A percentile compares a stretch with the other conserved stretches of the same genome.
phyloP scores from a whole-genome alignment of 495 filamentous ascomycete species.

The Penicillium waksmanii region DNA sequence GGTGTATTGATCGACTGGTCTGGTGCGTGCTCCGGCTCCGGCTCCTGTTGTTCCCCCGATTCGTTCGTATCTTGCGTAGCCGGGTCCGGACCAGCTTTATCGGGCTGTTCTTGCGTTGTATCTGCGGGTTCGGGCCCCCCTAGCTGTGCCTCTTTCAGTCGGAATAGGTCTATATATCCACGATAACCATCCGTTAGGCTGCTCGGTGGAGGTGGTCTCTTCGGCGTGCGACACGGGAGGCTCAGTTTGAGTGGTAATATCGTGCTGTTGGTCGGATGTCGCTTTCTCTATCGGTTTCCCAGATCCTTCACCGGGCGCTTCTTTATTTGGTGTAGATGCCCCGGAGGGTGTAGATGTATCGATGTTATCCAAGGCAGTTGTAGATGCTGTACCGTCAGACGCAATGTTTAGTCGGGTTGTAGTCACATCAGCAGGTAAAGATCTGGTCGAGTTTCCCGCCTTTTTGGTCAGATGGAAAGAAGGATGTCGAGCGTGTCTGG shows the following conservation, averaged over 20 bases:
- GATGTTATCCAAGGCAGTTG: conserved; percentile 31
- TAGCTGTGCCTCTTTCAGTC: conserved; percentile 15
- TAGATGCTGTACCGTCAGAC: conserved; percentile 48
- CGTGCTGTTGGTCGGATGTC: conserved; percentile 19
- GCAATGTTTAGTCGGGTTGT: conserved; percentile 56
- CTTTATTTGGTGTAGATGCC: conserved; percentile 29
- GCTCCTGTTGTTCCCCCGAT: conserved; percentile 18
- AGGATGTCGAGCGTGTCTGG: conserved; percentile 33
- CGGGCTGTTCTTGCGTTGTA: conserved; percentile 16
- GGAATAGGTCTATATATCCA: conserved; percentile 51
- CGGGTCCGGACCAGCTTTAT: conserved; percentile 19
- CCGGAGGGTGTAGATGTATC: conserved; percentile 24
- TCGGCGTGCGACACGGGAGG: conserved; percentile 11
- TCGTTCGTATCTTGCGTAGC: conserved; percentile 17
- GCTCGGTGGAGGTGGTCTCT: conserved; percentile 29
- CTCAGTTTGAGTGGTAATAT: conserved; percentile 16
- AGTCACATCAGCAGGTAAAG: conserved; percentile 50
- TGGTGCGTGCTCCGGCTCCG: conserved; percentile 9
- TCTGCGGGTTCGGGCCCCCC: conserved; percentile 9
- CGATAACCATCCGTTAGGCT: conserved; percentile 59
- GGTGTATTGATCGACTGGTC: conserved; percentile 25
- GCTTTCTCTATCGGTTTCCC: conserved; percentile 24
- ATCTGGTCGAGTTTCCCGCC: conserved; percentile 44
- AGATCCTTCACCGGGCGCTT: conserved; percentile 20
- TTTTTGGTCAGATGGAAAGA: conserved; percentile 49